Percentiles rank a stretch among this genome's conserved stretches.
These are phyloP conservation scores for Skeletonema marinoi DNA, from an alignment of 108 stramenopile genomes.

Conservation along the genomic window DNA sequence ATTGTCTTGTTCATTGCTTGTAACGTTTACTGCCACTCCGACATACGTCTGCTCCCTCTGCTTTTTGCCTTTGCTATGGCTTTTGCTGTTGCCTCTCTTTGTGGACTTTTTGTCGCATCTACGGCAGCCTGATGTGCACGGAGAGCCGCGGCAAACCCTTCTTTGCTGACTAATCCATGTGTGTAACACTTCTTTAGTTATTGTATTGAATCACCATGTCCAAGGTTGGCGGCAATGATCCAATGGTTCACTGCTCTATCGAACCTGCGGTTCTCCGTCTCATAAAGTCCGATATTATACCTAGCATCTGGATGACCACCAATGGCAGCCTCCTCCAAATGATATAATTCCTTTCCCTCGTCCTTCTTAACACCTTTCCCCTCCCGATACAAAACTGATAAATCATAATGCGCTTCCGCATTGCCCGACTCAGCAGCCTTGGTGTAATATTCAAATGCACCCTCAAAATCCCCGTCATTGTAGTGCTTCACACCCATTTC, in stretches of 20 bases:
- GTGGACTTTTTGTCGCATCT: background rate
- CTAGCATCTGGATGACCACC: background rate
- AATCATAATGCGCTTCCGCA: no score
- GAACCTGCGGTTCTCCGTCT: background rate
- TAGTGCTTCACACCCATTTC: background rate
- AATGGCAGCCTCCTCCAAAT: slow-evolving; percentile 1
- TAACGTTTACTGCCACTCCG: no score
- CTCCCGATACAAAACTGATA: background rate
- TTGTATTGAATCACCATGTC: no score
- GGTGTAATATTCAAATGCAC: background rate
- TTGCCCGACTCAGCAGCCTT: slow-evolving; percentile 1
- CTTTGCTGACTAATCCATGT: background rate
- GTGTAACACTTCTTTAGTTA: no score
- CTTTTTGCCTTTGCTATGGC: no score
- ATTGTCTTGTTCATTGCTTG: no score
- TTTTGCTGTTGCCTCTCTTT: no score
- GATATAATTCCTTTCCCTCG: background rate
- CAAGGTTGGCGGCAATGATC: no score
- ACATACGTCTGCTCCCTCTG: no score
- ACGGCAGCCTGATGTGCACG: no score
- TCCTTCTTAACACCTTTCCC: background rate
- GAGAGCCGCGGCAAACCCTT: background rate
- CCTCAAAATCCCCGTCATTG: background rate
- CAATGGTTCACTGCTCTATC: no score
- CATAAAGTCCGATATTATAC: background rate